These are phyloP conservation scores for Acarospora socialis DNA, from an alignment of 2,329 filamentous ascomycete genomes.

Conservation along the genomic window DNA sequence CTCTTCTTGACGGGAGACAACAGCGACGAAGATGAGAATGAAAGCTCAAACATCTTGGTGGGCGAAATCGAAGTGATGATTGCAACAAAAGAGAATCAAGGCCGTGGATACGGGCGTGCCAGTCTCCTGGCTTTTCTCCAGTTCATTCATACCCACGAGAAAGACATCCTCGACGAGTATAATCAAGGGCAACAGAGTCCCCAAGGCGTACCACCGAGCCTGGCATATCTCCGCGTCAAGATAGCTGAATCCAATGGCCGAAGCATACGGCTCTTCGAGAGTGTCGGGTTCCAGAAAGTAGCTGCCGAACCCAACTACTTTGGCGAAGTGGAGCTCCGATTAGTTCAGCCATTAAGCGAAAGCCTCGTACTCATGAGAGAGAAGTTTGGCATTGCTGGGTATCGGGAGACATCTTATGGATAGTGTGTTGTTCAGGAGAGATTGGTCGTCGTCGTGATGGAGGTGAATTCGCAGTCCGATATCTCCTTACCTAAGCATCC, in stretches of 20 bases:
- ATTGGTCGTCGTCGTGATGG: no score
- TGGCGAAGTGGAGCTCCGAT: conserved; percentile 47
- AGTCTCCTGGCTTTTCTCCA: conserved; percentile 53
- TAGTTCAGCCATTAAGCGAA: no score
- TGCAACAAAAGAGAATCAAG: conserved; percentile 42
- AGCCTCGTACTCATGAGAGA: no score
- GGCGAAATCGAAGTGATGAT: conserved; percentile 87
- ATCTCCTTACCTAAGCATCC: no score
- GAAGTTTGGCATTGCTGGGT: no score
- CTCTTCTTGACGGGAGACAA: conserved; percentile 58
- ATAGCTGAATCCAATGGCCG: conserved; percentile 42
- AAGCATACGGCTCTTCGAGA: conserved; percentile 48
- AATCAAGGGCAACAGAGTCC: conserved; percentile 9
- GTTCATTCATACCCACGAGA: conserved; percentile 47
- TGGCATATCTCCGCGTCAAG: conserved; percentile 43
- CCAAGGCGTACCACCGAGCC: no score
- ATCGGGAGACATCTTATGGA: no score
- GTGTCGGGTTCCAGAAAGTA: conserved; percentile 40
- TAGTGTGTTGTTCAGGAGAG: no score
- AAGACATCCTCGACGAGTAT: conserved; percentile 45
- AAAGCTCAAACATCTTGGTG: conserved; percentile 25
- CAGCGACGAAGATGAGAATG: conserved; percentile 31
- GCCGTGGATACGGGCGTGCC: conserved; percentile 50
- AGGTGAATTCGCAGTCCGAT: no score
- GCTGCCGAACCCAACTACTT: conserved; percentile 46